These are phyloP conservation scores for Rhynchospora breviuscula DNA, from an alignment of 176 grass and related monocot genomes.

Conservation along the genomic window DNA sequence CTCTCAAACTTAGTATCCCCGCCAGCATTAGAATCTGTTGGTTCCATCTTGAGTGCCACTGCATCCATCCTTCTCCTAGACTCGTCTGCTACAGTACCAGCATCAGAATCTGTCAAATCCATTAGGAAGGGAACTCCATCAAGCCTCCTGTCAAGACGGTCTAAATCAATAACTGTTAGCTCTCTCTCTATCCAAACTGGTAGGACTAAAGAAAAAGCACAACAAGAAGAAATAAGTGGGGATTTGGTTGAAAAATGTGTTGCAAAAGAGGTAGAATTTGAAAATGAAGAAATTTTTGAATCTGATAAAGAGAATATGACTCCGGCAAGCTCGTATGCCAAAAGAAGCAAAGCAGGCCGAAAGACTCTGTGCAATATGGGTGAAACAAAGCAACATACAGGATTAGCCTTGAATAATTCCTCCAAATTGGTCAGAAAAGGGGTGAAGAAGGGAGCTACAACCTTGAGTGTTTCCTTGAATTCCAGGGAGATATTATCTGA, in stretches of 20 bases:
- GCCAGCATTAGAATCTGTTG: slow-evolving; percentile 27
- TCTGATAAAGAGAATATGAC: slow-evolving; percentile 51
- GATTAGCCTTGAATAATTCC: background rate
- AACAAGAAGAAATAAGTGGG: slow-evolving; percentile 22
- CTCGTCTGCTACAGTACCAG: slow-evolving; percentile 13
- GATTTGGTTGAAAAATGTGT: slow-evolving; percentile 43
- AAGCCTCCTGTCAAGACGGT: slow-evolving; percentile 37
- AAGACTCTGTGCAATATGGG: slow-evolving; percentile 8
- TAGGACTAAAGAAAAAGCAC: slow-evolving; percentile 38
- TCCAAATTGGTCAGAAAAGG: background rate
- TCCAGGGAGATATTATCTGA: background rate
- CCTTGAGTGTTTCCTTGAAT: background rate
- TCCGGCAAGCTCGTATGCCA: slow-evolving; percentile 29
- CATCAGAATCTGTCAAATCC: slow-evolving; percentile 38
- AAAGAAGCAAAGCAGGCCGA: slow-evolving; percentile 20
- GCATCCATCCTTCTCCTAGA: background rate
- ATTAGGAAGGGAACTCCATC: slow-evolving; percentile 32
- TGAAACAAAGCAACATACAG: background rate
- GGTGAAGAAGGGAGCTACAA: background rate
- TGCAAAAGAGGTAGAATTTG: slow-evolving; percentile 27
- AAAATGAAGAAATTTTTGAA: slow-evolving; percentile 34
- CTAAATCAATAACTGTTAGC: slow-evolving; percentile 70
- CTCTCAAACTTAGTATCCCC: slow-evolving; percentile 6
- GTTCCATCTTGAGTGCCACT: background rate
- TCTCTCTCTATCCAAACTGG: slow-evolving; percentile 60